Percentiles rank a stretch among this genome's conserved stretches.
phyloP scores from a whole-genome alignment of 805 yeast genomes.

The Yarrowia osloensis region DNA sequence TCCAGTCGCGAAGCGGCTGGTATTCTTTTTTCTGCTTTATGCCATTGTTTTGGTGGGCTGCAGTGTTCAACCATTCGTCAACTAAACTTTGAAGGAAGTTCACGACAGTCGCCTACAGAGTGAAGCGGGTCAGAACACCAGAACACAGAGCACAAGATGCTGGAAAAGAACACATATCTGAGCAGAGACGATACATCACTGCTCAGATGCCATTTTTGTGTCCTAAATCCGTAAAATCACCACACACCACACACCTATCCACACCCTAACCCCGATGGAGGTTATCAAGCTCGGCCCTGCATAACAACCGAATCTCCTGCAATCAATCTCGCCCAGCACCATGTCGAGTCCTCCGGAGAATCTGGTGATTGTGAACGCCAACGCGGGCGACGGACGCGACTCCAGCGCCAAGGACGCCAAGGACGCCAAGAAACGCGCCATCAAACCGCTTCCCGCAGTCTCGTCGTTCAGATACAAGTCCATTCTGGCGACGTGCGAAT shows the following conservation, averaged over 20 bases:
- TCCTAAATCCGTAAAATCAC: too few relatives aligned
- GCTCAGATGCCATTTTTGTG: too few relatives aligned
- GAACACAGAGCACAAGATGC: too few relatives aligned
- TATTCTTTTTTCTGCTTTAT: neutral
- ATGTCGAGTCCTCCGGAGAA: constrained; percentile 20
- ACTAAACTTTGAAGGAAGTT: too few relatives aligned
- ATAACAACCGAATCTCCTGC: neutral
- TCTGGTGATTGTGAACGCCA: constrained; percentile 23
- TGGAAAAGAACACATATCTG: too few relatives aligned
- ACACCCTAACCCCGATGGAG: neutral
- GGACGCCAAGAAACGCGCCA: neutral
- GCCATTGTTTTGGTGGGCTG: too few relatives aligned
- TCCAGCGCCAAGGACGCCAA: neutral
- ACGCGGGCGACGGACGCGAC: neutral
- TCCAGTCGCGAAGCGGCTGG: neutral
- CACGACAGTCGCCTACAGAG: too few relatives aligned
- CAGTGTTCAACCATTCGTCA: too few relatives aligned
- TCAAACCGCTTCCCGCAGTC: constrained; percentile 30
- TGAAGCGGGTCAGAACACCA: too few relatives aligned
- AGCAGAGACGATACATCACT: too few relatives aligned
- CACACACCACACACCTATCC: too few relatives aligned
- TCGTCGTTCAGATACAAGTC: constrained; percentile 33
- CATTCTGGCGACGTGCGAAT: constrained; percentile 29
- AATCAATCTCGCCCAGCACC: neutral
- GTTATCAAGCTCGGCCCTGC: neutral